Evolutionary conservation across 2,329 filamentous ascomycete genomes (phyloP), one percentile per base, ranked within the genome.

Genomic region (Pyrenophora seminiperda): DNA sequence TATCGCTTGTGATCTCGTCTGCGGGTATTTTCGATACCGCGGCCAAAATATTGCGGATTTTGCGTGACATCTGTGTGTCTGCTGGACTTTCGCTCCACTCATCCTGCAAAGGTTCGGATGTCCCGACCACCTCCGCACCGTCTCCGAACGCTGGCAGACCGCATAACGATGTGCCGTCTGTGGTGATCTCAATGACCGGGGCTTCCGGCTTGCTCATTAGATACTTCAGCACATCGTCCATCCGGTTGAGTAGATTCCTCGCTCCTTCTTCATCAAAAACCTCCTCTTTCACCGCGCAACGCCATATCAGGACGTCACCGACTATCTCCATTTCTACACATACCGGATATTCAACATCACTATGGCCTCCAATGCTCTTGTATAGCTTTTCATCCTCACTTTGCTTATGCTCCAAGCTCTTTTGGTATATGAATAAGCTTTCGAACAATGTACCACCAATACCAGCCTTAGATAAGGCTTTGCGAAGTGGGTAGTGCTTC

Each of bases 301-400:
- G 85, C 87, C 91, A 94, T 0, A 84, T 54, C 1, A 95, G 67
- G 0, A 72, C 63, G 14, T 81, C 73, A 0, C 73, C 75, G 0
- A 81, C 69, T 5, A 83, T 73, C 67, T 96, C 90, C 68, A 94
- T 84, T 73, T 97, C 92, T 2, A 90, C 81, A 61, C 90, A 94
- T 3, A 96, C 74, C 0, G 90, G 87, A 68, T 92, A 95, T 56
- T 96, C 91, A 1, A 93, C 85, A 17, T 86, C 81, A 0, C 90
- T 86, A 3, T 76, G 74, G 0, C 87, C 83, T 13, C 80, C 77
- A 1, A 89, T 70, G 2, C 89, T 91, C 30, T 76, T 78, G 59
- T 89, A 84, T 3, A 93, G 66, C 0, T 60, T 42, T 1, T 64
- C 41, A 0, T 19, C 33, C 0, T 47, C 38, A 1, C 58, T 46